phyloP scores from a whole-genome alignment of 2,329 filamentous ascomycete species.

The Xylaria sp. region DNA sequence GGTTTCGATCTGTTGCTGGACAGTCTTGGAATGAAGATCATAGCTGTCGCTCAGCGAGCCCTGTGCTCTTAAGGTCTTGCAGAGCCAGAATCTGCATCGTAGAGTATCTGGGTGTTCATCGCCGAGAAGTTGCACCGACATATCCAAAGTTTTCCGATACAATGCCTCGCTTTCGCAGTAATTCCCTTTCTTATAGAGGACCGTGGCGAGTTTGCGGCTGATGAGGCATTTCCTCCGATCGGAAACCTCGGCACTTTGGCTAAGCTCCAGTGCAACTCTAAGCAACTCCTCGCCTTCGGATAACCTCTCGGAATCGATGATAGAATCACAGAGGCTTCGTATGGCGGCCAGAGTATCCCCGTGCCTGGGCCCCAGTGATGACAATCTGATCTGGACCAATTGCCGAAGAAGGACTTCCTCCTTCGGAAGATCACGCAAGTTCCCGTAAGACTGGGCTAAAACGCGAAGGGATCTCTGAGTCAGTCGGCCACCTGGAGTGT shows the following conservation, averaged over 20 bases:
- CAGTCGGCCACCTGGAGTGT: background rate
- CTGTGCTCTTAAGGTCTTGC: slow-evolving; percentile 2
- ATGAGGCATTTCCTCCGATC: slow-evolving; percentile 3
- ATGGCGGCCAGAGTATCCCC: slow-evolving; percentile 1
- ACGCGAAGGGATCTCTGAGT: background rate
- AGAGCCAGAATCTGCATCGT: slow-evolving; percentile 4
- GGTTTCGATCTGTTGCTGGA: background rate
- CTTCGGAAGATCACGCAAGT: slow-evolving; percentile 2
- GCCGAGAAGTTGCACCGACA: slow-evolving; percentile 3
- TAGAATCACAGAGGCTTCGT: slow-evolving; percentile 8
- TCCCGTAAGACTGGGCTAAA: slow-evolving; percentile 2
- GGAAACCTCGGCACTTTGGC: slow-evolving; percentile 5
- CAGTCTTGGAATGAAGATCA: slow-evolving; percentile 4
- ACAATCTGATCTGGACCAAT: slow-evolving; percentile 1
- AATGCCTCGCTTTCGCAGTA: background rate
- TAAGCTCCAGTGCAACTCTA: background rate
- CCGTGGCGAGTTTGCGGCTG: slow-evolving; percentile 5
- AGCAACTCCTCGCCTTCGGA: slow-evolving; percentile 2
- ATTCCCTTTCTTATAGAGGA: slow-evolving; percentile 6
- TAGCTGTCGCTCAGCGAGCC: background rate
- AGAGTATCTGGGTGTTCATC: slow-evolving; percentile 1
- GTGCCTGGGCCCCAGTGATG: background rate
- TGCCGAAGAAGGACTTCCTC: slow-evolving; percentile 5
- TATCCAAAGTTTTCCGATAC: slow-evolving; percentile 2
- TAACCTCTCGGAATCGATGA: background rate